Conservation (phyloP, 2,329 filamentous ascomycete species). For the Fusarium sp. region DNA sequence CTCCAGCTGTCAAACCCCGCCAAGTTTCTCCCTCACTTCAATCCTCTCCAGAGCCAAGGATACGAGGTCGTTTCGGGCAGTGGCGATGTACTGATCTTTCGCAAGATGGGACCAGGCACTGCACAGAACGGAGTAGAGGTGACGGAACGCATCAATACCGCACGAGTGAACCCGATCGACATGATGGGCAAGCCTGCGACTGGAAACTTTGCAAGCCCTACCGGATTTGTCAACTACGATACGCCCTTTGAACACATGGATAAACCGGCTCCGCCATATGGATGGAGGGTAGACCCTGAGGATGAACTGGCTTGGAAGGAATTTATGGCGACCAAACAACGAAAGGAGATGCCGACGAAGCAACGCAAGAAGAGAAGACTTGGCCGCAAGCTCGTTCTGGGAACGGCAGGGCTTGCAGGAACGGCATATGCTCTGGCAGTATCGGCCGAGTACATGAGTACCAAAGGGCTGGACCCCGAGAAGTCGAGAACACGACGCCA, state of each 20-base stretch:
- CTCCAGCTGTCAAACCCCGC: slow-evolving; percentile 70
- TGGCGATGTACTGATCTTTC: slow-evolving; percentile 74
- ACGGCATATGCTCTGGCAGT: slow-evolving; percentile 70
- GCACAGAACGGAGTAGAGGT: slow-evolving; percentile 6
- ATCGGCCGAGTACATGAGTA: slow-evolving; percentile 68
- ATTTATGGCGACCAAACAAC: slow-evolving; percentile 44
- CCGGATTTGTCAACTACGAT: slow-evolving; percentile 74
- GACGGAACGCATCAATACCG: neutral
- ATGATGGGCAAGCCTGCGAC: slow-evolving; percentile 62
- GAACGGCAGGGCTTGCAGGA: slow-evolving; percentile 66
- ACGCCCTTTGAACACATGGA: slow-evolving; percentile 43
- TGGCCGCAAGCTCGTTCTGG: slow-evolving; percentile 63
- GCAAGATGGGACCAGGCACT: slow-evolving; percentile 60
- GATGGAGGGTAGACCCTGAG: slow-evolving; percentile 57
- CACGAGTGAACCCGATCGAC: slow-evolving; percentile 68
- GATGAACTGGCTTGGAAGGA: slow-evolving; percentile 63
- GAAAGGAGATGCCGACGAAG: slow-evolving; percentile 50
- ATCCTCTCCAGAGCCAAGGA: slow-evolving; percentile 67
- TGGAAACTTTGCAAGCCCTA: slow-evolving; percentile 72
- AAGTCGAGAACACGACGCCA: slow-evolving; percentile 39
- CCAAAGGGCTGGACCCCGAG: slow-evolving; percentile 50
- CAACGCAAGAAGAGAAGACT: slow-evolving; percentile 53
- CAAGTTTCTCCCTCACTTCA: slow-evolving; percentile 74
- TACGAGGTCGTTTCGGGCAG: slow-evolving; percentile 75
- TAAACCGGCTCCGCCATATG: slow-evolving; percentile 50